Percentiles rank a stretch among this genome's conserved stretches.
Conservation (phyloP, 148 eudicot genomes). For the Persicaria maculosa region DNA sequence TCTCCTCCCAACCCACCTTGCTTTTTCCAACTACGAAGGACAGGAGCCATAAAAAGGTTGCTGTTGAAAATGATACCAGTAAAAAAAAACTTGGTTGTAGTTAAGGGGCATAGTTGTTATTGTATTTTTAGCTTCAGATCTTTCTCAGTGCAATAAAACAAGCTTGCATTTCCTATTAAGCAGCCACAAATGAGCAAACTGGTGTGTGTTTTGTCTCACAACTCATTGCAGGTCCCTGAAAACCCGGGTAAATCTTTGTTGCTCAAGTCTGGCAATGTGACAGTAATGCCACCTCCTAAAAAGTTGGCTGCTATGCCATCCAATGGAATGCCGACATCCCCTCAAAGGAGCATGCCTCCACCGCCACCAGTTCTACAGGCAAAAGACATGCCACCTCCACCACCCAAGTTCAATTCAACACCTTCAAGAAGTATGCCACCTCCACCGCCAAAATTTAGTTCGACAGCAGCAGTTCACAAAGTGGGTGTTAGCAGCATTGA, state of each 20-base stretch:
- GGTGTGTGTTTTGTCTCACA: conserved; percentile 22
- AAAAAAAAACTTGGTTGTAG: neutral
- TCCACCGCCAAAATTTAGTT: conserved; percentile 33
- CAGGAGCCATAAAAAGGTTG: neutral
- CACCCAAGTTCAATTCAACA: conserved; percentile 6
- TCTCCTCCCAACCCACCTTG: no score
- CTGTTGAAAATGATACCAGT: neutral
- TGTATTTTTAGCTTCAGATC: neutral
- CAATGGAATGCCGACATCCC: conserved; percentile 27
- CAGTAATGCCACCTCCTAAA: conserved; percentile 34
- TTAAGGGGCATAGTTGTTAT: neutral
- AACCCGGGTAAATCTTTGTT: conserved; percentile 28
- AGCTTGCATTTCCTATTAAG: neutral
- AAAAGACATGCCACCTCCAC: neutral
- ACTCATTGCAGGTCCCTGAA: conserved; percentile 45
- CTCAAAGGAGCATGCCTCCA: conserved; percentile 33
- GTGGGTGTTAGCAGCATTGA: conserved; percentile 18
- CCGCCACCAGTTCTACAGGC: conserved; percentile 15
- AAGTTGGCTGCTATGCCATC: conserved; percentile 28
- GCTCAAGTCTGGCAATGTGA: conserved; percentile 27
- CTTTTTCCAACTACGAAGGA: no score
- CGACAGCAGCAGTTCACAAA: conserved; percentile 21
- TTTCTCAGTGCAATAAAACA: neutral
- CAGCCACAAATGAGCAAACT: conserved; percentile 6
- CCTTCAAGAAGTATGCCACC: conserved; percentile 10